Percentiles rank a stretch among this genome's conserved stretches.
Evolutionary conservation across 164 flowering plant species (phyloP).

Genomic region (Hamamelis virginiana): DNA sequence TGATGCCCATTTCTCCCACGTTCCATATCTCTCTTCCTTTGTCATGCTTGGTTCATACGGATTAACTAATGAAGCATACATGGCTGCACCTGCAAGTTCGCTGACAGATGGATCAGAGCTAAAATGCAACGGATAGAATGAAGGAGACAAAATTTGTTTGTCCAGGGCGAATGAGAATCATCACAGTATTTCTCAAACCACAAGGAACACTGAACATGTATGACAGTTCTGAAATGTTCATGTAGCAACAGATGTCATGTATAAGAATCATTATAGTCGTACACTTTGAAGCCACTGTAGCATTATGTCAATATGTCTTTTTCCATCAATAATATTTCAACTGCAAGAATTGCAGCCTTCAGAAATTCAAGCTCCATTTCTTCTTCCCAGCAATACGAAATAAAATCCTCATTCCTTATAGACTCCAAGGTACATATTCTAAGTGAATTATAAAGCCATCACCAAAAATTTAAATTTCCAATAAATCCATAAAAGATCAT

Average conservation of each 20-base stretch:
- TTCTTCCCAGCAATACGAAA: not conserved
- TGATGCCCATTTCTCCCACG: constrained; percentile 72
- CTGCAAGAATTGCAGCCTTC: not conserved
- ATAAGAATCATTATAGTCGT: no score
- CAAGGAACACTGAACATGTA: no score
- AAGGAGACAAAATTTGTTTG: not conserved
- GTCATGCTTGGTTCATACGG: constrained; percentile 86
- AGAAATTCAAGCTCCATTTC: not conserved
- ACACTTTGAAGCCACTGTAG: no score
- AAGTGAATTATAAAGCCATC: not conserved
- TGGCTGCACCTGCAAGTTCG: constrained; percentile 72
- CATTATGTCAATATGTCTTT: no score
- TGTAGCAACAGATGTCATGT: no score
- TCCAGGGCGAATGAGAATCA: no score
- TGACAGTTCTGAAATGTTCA: no score
- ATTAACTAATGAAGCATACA: constrained; percentile 84
- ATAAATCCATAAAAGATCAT: not conserved
- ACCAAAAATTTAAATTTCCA: not conserved
- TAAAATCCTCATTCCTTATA: not conserved
- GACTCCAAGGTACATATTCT: not conserved
- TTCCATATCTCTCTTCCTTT: constrained; percentile 58
- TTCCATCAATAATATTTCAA: no score
- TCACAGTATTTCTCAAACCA: no score
- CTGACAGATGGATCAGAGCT: not conserved
- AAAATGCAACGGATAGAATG: not conserved